Conservation (phyloP, 2,329 filamentous ascomycete species). For the Seiridium unicorne region DNA sequence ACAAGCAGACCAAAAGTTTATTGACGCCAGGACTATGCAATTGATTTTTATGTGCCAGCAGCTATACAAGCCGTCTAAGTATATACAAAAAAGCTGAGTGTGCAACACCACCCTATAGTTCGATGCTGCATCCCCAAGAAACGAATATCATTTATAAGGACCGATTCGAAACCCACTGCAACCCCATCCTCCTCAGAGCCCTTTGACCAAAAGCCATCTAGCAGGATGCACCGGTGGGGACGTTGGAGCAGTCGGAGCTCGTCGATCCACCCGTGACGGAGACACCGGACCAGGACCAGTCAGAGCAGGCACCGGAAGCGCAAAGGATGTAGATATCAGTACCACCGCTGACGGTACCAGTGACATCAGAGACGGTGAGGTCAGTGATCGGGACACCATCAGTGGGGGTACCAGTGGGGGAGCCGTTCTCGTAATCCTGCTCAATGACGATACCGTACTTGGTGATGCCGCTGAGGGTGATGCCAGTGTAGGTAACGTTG, state of each 20-base stretch:
- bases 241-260: conserved; percentile 61
- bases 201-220: conserved; percentile 5
- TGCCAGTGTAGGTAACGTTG: conserved; percentile 51
- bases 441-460: conserved; percentile 57
- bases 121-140: neutral
- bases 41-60: neutral
- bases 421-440: conserved; percentile 52
- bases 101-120: neutral
- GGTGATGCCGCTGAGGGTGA: conserved; percentile 47
- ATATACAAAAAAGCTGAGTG: neutral
- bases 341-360: conserved; percentile 33
- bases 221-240: conserved; percentile 21
- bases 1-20: neutral
- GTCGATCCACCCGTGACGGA: conserved; percentile 34
- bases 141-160: neutral
- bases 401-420: conserved; percentile 37
- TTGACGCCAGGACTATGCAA: conserved; percentile 1
- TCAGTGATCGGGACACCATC: conserved; percentile 43
- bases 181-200: no score
- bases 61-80: neutral
- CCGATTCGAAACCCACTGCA: neutral
- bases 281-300: conserved; percentile 34
- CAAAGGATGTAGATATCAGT: conserved; percentile 35
- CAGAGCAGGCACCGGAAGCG: conserved; percentile 31
- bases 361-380: conserved; percentile 38